These are phyloP conservation scores for Benincasa hispida DNA, from an alignment of 306 rosid genomes.

Conservation along the genomic window DNA sequence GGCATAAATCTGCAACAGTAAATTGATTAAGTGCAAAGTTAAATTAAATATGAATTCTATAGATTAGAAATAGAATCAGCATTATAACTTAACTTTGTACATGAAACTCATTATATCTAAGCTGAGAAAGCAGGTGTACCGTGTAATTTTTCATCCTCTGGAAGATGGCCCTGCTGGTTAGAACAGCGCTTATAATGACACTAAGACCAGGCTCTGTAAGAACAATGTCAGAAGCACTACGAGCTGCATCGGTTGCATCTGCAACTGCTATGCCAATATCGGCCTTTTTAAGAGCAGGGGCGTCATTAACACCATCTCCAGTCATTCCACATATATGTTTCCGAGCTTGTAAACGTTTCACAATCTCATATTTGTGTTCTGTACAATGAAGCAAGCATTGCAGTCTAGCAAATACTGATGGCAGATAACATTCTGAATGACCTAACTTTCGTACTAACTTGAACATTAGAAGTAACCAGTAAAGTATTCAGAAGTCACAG, in stretches of 20 bases:
- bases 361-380: slow-evolving; percentile 88
- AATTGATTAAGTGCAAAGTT: neutral
- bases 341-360: slow-evolving; percentile 66
- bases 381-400: neutral
- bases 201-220: slow-evolving; percentile 81
- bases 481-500: neutral
- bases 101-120: neutral
- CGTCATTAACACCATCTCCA: slow-evolving; percentile 85
- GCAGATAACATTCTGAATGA: neutral
- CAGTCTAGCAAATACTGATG: neutral
- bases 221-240: slow-evolving; percentile 81
- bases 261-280: slow-evolving; percentile 96
- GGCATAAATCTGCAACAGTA: slow-evolving; percentile 61
- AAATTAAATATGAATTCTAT: neutral
- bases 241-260: slow-evolving; percentile 88
- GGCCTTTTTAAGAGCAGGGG: slow-evolving; percentile 79
- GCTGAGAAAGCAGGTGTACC: slow-evolving; percentile 22
- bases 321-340: slow-evolving; percentile 86
- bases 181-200: slow-evolving; percentile 74
- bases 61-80: neutral
- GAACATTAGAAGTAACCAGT: neutral
- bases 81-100: neutral
- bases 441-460: neutral
- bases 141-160: slow-evolving; percentile 92
- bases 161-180: slow-evolving; percentile 87